These are phyloP conservation scores for Dryas integrifolia DNA, from an alignment of 331 rosid genomes.

Conservation along the genomic window DNA sequence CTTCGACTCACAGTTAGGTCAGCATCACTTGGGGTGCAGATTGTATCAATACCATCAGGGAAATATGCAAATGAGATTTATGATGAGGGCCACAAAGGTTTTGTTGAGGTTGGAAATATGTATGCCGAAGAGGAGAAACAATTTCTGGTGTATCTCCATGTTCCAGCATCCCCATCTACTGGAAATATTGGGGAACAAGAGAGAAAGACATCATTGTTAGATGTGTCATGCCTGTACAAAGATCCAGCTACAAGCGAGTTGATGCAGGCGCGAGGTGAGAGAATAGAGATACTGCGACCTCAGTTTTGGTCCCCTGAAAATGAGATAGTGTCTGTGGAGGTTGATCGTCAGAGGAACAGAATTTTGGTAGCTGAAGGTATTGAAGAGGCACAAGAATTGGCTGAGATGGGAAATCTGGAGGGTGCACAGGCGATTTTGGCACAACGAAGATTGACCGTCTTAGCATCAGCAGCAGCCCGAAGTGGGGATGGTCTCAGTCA, in stretches of 20 bases:
- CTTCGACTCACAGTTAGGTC: slow-evolving; percentile 14
- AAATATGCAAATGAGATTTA: background rate
- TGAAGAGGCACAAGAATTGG: slow-evolving; percentile 11
- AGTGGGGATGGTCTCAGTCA: slow-evolving; percentile 7
- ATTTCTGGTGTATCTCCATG: slow-evolving; percentile 12
- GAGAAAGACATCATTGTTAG: background rate
- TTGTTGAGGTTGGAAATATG: slow-evolving; percentile 4
- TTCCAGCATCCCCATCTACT: background rate
- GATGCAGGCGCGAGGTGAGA: slow-evolving; percentile 7
- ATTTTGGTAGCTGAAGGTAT: slow-evolving; percentile 9
- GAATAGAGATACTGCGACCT: slow-evolving; percentile 5
- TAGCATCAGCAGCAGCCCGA: slow-evolving; percentile 13
- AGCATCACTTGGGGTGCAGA: slow-evolving; percentile 12
- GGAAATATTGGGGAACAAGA: background rate
- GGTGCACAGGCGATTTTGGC: slow-evolving; percentile 10
- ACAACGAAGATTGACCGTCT: background rate
- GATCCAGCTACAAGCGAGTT: slow-evolving; percentile 11
- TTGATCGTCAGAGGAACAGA: slow-evolving; percentile 19
- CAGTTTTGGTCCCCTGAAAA: slow-evolving; percentile 11
- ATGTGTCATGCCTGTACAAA: slow-evolving; percentile 14
- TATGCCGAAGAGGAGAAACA: slow-evolving; percentile 20
- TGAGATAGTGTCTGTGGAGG: slow-evolving; percentile 8
- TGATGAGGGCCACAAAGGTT: slow-evolving; percentile 1
- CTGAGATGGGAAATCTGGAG: slow-evolving; percentile 13
- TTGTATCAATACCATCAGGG: slow-evolving; percentile 18